Percentiles rank a stretch among this genome's conserved stretches.
phyloP scores from a whole-genome alignment of 1,284 basidiomycete genomes.

The Apiotrichum akiyoshidainum region DNA sequence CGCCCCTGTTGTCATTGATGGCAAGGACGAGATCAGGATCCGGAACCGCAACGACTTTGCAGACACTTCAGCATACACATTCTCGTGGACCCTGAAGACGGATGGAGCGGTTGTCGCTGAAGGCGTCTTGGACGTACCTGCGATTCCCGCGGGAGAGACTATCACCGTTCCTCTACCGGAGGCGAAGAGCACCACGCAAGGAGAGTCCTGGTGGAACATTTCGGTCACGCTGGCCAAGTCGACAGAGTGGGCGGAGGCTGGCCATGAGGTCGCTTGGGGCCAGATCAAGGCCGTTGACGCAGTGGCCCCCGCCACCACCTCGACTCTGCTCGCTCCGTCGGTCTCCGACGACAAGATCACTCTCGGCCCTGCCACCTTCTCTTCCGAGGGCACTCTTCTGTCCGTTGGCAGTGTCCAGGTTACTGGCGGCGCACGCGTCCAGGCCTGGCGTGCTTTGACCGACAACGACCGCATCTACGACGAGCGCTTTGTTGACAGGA shows the following conservation, averaged over 20 bases:
- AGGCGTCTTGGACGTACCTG: slow-evolving; percentile 7
- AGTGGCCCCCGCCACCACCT: neutral
- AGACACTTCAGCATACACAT: slow-evolving; percentile 2
- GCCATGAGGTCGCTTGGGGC: slow-evolving; percentile 23
- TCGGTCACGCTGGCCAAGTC: slow-evolving; percentile 2
- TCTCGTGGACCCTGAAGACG: slow-evolving; percentile 18
- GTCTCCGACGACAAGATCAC: neutral
- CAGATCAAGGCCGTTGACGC: slow-evolving; percentile 4
- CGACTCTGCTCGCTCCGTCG: too few relatives aligned
- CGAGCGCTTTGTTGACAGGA: neutral
- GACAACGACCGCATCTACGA: slow-evolving; percentile 24
- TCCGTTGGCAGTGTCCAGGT: neutral
- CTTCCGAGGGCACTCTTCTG: slow-evolving; percentile 8
- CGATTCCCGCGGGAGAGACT: neutral
- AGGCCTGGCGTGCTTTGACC: slow-evolving; percentile 27
- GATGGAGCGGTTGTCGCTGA: slow-evolving; percentile 7
- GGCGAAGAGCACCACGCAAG: neutral
- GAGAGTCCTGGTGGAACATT: slow-evolving; percentile 8
- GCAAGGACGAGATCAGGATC: slow-evolving; percentile 5
- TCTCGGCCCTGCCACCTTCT: slow-evolving; percentile 23
- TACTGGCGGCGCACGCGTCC: neutral
- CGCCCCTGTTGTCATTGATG: slow-evolving; percentile 18
- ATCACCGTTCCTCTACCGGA: slow-evolving; percentile 6
- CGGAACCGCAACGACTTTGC: slow-evolving; percentile 18
- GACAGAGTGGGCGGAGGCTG: slow-evolving; percentile 16